These are phyloP conservation scores for Hypsizygus marmoreus DNA, from an alignment of 768 basidiomycete genomes.

Conservation along the genomic window DNA sequence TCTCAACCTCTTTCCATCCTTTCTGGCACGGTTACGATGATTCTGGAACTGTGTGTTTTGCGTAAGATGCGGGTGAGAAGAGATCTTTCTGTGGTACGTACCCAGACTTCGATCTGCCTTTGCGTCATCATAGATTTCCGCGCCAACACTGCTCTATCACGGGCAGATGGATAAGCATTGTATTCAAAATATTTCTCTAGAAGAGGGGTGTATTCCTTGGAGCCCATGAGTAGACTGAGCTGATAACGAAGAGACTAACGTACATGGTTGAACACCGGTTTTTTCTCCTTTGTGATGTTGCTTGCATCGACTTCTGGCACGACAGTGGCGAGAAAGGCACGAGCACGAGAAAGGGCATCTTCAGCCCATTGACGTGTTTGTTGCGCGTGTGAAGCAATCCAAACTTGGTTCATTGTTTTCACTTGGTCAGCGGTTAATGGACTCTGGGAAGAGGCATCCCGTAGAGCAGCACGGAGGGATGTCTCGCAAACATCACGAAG, in stretches of 20 bases:
- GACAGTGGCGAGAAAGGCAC: too few species aligned
- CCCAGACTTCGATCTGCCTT: slow-evolving; percentile 59
- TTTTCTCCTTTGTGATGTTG: slow-evolving; percentile 7
- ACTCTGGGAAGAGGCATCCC: background rate
- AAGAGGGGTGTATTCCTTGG: slow-evolving; percentile 46
- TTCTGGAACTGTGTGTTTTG: slow-evolving; percentile 70
- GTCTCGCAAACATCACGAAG: slow-evolving; percentile 5
- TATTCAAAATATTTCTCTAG: slow-evolving; percentile 49
- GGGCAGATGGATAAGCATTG: slow-evolving; percentile 47
- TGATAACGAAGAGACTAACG: background rate
- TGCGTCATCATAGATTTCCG: slow-evolving; percentile 42
- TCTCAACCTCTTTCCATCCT: slow-evolving; percentile 24
- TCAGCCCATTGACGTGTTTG: slow-evolving; percentile 7
- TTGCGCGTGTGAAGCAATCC: background rate
- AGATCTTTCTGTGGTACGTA: slow-evolving; percentile 19
- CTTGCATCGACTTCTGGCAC: background rate
- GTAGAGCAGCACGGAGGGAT: slow-evolving; percentile 4
- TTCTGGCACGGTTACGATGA: slow-evolving; percentile 42
- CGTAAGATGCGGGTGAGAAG: too few species aligned
- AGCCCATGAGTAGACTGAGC: background rate
- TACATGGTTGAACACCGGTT: slow-evolving; percentile 25
- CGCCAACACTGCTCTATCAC: slow-evolving; percentile 43
- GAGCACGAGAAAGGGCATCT: slow-evolving; percentile 5
- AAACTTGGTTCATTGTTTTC: background rate
- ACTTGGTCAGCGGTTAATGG: background rate